A percentile compares a stretch with the other conserved stretches of the same genome.
phyloP scores from a whole-genome alignment of 108 stramenopile species.

The Pseudonitzschia multistriata region DNA sequence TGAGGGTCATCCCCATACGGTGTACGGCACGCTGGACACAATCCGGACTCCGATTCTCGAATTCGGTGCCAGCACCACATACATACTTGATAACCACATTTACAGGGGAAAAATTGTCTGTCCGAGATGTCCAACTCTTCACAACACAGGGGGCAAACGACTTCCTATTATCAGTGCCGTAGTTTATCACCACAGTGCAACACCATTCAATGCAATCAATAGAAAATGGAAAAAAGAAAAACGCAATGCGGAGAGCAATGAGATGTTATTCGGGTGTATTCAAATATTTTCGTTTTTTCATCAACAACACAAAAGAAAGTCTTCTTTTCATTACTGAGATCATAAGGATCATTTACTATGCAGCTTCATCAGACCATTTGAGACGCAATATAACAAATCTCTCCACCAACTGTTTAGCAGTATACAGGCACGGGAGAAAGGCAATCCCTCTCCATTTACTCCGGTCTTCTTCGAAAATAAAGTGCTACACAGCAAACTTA shows the following conservation, averaged over 20 bases:
- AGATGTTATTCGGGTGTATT: not conserved
- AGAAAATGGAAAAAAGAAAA: not conserved
- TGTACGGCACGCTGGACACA: conserved; percentile 96
- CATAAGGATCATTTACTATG: too few species aligned
- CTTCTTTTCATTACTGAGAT: not conserved
- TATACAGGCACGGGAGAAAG: not conserved
- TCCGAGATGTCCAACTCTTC: conserved; percentile 97
- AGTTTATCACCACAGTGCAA: not conserved
- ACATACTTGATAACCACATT: conserved; percentile 98
- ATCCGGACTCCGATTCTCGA: conserved; percentile 91
- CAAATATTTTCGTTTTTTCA: not conserved
- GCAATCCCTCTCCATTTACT: not conserved
- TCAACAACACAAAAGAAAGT: not conserved
- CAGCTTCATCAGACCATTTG: too few species aligned
- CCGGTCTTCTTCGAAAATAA: not conserved
- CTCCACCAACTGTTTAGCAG: not conserved
- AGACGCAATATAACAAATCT: too few species aligned
- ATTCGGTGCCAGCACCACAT: conserved; percentile 99
- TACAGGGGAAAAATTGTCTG: conserved; percentile 96
- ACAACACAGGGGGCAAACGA: conserved; percentile 94
- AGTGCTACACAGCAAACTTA: conserved; percentile 21
- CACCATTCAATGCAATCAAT: not conserved
- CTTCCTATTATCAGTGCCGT: not conserved
- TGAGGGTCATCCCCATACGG: conserved; percentile 97
- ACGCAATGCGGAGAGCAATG: not conserved